A percentile compares a stretch with the other conserved stretches of the same genome.
Conservation (phyloP, 768 basidiomycete species). For the Boletus pseudo-olivaceus region DNA sequence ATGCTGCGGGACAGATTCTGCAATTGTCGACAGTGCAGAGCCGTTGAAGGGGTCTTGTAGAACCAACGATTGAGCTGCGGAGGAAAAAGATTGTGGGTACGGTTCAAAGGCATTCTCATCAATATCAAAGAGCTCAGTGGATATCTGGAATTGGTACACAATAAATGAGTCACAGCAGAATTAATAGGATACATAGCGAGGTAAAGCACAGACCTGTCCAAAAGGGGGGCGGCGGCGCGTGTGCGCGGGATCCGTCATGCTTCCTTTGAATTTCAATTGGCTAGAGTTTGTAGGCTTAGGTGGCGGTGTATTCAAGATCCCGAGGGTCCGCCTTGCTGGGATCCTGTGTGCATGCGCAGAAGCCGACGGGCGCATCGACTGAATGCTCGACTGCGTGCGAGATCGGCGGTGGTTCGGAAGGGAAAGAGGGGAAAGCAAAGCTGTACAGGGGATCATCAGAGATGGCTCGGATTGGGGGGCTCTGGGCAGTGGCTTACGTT, state of each 20-base stretch:
- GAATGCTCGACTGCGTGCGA: slow-evolving; percentile 53
- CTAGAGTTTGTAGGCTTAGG: slow-evolving; percentile 53
- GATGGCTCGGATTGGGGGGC: slow-evolving; percentile 13
- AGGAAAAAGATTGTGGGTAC: slow-evolving; percentile 39
- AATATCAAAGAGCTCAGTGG: slow-evolving; percentile 66
- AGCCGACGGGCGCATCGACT: slow-evolving; percentile 32
- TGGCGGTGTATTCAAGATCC: slow-evolving; percentile 55
- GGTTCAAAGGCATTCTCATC: slow-evolving; percentile 66
- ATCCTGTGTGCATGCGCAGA: slow-evolving; percentile 28
- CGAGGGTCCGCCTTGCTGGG: slow-evolving; percentile 36
- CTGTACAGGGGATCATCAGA: slow-evolving; percentile 33
- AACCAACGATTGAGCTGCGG: slow-evolving; percentile 32
- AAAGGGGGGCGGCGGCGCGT: slow-evolving; percentile 40
- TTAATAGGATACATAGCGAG: slow-evolving; percentile 8
- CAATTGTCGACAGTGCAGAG: slow-evolving; percentile 31
- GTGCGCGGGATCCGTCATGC: slow-evolving; percentile 67
- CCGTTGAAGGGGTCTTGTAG: slow-evolving; percentile 45
- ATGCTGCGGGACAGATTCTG: slow-evolving; percentile 27
- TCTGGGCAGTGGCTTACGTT: slow-evolving; percentile 38
- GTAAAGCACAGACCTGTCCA: slow-evolving; percentile 36
- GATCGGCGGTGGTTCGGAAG: slow-evolving; percentile 53
- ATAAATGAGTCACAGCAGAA: slow-evolving; percentile 14
- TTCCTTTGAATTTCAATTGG: slow-evolving; percentile 64
- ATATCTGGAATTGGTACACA: slow-evolving; percentile 34
- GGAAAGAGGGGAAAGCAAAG: slow-evolving; percentile 57